Evolutionary conservation across 2,329 filamentous ascomycete genomes (phyloP).

Genomic region (Fusarium devonianum): DNA sequence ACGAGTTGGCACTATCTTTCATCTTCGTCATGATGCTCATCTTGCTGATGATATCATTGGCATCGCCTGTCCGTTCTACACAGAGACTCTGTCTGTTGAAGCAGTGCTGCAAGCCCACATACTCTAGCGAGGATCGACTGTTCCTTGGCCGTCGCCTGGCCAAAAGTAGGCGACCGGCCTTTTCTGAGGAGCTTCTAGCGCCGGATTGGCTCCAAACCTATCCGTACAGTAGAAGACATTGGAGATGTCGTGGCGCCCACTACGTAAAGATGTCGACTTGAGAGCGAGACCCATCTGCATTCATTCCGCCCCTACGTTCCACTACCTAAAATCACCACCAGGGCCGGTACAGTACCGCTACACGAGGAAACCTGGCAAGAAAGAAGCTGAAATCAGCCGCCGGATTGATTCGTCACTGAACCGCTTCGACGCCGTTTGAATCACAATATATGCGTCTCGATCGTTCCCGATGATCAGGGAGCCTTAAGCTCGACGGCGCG

Average conservation of each 20-base stretch:
- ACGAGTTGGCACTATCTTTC: neutral
- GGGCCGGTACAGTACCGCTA: neutral
- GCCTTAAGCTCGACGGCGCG: no score
- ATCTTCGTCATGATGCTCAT: neutral
- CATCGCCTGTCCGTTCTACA: slow-evolving; percentile 1
- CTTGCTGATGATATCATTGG: slow-evolving; percentile 5
- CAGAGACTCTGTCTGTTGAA: neutral
- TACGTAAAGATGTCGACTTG: neutral
- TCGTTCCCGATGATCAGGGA: neutral
- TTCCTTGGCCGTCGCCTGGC: slow-evolving; percentile 8
- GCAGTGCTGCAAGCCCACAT: neutral
- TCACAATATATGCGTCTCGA: no score
- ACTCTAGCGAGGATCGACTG: slow-evolving; percentile 14
- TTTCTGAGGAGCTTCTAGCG: slow-evolving; percentile 25
- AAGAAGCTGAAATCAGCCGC: neutral
- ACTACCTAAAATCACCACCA: no score
- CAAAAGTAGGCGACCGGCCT: slow-evolving; percentile 16
- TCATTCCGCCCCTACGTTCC: slow-evolving; percentile 5
- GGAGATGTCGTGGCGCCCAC: slow-evolving; percentile 2
- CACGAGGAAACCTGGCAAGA: neutral
- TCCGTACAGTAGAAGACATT: neutral
- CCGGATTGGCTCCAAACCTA: slow-evolving; percentile 9
- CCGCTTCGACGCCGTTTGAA: no score
- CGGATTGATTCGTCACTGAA: neutral
- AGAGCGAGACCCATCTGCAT: slow-evolving; percentile 17